These are phyloP conservation scores for Fusarium cyanostomum DNA, from an alignment of 2,329 filamentous ascomycete genomes.

Conservation along the genomic window DNA sequence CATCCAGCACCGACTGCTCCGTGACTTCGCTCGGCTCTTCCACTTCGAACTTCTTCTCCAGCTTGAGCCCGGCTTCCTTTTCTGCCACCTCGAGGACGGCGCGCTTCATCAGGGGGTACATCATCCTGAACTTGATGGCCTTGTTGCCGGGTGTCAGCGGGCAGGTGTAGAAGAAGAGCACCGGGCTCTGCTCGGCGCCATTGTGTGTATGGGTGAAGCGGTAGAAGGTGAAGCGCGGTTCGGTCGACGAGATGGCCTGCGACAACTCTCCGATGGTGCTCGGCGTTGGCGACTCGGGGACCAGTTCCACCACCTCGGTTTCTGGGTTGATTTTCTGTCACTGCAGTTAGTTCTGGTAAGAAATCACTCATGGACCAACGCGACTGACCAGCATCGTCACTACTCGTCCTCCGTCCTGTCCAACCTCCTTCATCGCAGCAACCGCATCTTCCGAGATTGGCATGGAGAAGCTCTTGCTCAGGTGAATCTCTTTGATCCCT, in stretches of 20 bases:
- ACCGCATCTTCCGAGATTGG: slow-evolving; percentile 71
- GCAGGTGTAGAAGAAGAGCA: slow-evolving; percentile 87
- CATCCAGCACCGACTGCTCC: slow-evolving; percentile 69
- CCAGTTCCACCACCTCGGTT: slow-evolving; percentile 75
- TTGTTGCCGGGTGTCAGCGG: slow-evolving; percentile 71
- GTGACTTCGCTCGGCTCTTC: slow-evolving; percentile 76
- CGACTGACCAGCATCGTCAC: slow-evolving; percentile 73
- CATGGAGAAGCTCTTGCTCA: slow-evolving; percentile 67
- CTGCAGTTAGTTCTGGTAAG: slow-evolving; percentile 7
- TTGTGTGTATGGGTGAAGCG: slow-evolving; percentile 68
- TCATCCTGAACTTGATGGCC: slow-evolving; percentile 83
- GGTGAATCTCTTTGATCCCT: slow-evolving; percentile 64
- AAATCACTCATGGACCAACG: not conserved
- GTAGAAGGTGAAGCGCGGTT: slow-evolving; percentile 84
- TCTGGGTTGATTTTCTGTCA: slow-evolving; percentile 75
- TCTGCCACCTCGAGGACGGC: slow-evolving; percentile 74
- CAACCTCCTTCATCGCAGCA: slow-evolving; percentile 69
- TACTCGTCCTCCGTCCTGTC: slow-evolving; percentile 57
- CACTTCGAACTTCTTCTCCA: slow-evolving; percentile 77
- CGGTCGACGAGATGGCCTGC: slow-evolving; percentile 67
- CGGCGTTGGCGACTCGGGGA: slow-evolving; percentile 60
- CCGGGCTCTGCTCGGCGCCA: slow-evolving; percentile 62
- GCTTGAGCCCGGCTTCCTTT: slow-evolving; percentile 68
- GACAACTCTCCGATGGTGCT: slow-evolving; percentile 68
- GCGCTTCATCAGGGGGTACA: slow-evolving; percentile 78